Evolutionary conservation across 805 yeast species (phyloP), one percentile per base, ranked within the genome.

Genomic region (Suhomyces sp.): DNA sequence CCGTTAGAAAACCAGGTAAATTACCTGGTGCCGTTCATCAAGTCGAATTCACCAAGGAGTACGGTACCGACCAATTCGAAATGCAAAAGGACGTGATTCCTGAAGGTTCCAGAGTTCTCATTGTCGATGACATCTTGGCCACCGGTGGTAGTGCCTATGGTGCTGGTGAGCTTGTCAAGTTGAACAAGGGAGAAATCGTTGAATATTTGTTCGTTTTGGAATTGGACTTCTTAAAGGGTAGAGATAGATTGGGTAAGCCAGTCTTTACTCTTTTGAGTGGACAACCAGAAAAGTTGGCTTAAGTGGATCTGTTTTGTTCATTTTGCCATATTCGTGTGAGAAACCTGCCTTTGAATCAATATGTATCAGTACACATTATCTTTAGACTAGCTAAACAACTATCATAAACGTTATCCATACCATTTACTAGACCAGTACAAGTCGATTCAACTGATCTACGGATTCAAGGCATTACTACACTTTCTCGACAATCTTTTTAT

Each of bases 81-180:
- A 79, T 93, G 64, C 98, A 93, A 70, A 70, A 73, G 44, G 90
- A 76, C 37, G 79, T 91, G 23, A 79, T 93, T 47, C 83, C 87
- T 46, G 72, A 74, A 43, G 95, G 91, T 24, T 76, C 95, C 31
- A 84, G 75, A 39, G 93, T 93, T 19, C 68, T 91, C 24, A 75
- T 93, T 46, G 95, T 93, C 24, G 99, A 93, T 63, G 99, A 93
- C 56, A 88, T 93, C 53, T 83, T 93, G 58, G 98, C 98, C 32
- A 93, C 98, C 24, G 98, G 98, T 44, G 99, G 99, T 25, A 83
- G 95, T 50, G 98, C 98, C 17, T 65, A 68, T 37, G 96, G 95
- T 40, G 98, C 98, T 26, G 97, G 95, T 40, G 83, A 87, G 54
- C 74, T 93, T 46, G 83, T 88, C 33, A 46, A 48, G 34, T 66